A percentile compares a stretch with the other conserved stretches of the same genome.
Conservation (phyloP, 441 rosid genomes). For the Rhodomyrtus psidioides region DNA sequence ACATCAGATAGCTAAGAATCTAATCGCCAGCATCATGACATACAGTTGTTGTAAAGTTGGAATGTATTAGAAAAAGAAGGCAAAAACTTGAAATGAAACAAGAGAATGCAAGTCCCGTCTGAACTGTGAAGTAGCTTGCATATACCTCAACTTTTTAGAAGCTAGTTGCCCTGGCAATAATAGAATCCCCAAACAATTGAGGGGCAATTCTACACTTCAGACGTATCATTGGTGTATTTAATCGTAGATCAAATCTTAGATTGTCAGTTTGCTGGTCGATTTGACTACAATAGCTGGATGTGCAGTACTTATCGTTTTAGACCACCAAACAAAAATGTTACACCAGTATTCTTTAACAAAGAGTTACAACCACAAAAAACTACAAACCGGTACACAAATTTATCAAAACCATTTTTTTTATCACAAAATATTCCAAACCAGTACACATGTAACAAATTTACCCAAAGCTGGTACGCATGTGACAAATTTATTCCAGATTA, state of each 20-base stretch:
- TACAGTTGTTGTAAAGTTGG: background rate
- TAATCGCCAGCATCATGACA: fast-evolving
- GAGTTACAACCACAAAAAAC: too few relatives aligned
- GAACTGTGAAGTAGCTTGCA: background rate
- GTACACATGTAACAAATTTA: too few relatives aligned
- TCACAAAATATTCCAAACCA: too few relatives aligned
- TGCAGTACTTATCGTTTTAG: background rate
- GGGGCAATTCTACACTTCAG: fast-evolving
- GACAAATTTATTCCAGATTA: too few relatives aligned
- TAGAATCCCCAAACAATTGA: background rate
- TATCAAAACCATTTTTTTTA: too few relatives aligned
- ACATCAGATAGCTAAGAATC: background rate
- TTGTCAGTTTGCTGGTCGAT: background rate
- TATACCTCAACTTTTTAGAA: background rate
- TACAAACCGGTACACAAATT: too few relatives aligned
- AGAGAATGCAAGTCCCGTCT: background rate
- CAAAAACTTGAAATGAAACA: background rate
- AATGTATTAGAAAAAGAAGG: background rate
- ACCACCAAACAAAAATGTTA: background rate
- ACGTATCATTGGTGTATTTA: too few relatives aligned
- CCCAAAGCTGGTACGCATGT: too few relatives aligned
- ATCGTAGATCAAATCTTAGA: too few relatives aligned
- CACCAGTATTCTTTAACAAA: background rate
- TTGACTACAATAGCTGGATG: background rate
- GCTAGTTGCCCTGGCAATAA: background rate